These are phyloP conservation scores for Tetradesmus obliquus DNA, from an alignment of 139 green algal species.

Conservation along the genomic window DNA sequence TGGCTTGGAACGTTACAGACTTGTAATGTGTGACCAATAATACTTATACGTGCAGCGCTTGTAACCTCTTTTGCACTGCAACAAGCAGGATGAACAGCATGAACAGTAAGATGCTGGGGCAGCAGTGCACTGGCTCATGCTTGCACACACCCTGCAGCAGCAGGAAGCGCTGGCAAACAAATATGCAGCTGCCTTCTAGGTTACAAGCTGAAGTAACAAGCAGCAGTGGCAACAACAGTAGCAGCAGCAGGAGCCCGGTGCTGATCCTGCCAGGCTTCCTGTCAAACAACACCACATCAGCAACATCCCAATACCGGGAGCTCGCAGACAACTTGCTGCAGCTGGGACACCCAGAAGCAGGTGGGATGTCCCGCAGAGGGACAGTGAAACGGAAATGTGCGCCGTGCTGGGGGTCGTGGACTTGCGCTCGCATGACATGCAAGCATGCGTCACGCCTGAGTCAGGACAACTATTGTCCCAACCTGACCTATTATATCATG, in stretches of 20 bases:
- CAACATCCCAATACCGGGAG: slow-evolving; percentile 6
- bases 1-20: not conserved
- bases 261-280: slow-evolving; percentile 34
- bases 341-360: slow-evolving; percentile 16
- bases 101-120: not conserved
- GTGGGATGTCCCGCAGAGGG: not conserved
- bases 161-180: not conserved
- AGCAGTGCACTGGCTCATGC: not conserved
- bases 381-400: too few species aligned
- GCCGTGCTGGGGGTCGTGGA: too few species aligned
- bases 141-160: not conserved
- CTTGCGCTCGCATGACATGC: too few species aligned
- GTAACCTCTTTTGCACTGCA: not conserved
- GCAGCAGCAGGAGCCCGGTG: slow-evolving; percentile 9
- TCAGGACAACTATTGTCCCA: too few species aligned
- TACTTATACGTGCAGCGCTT: not conserved
- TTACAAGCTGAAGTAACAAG: not conserved
- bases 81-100: not conserved
- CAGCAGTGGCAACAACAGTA: not conserved
- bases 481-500: not conserved
- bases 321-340: slow-evolving; percentile 1
- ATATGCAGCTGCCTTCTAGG: not conserved
- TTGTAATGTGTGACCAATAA: not conserved
- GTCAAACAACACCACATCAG: slow-evolving; percentile 19
- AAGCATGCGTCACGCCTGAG: too few species aligned